These are phyloP conservation scores for Pseudocercospora eumusae DNA, from an alignment of 2,329 filamentous ascomycete species.

Conservation along the genomic window DNA sequence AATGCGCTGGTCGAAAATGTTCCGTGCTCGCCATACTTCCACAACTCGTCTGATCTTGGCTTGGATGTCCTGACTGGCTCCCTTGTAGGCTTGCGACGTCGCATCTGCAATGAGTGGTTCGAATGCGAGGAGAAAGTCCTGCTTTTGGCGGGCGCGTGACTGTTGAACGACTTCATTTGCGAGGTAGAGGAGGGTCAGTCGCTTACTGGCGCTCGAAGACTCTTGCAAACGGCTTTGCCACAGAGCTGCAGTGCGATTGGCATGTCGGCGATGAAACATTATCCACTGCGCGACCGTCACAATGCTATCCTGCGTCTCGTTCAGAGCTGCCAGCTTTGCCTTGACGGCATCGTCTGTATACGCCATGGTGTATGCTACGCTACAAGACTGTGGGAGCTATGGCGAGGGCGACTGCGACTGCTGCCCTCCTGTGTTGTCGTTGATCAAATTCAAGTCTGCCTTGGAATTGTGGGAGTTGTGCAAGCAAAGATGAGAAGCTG, in stretches of 20 bases:
- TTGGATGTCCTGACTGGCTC: constrained; percentile 81
- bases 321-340: constrained; percentile 90
- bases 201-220: constrained; percentile 73
- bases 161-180: constrained; percentile 98
- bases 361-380: constrained; percentile 63
- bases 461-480: background rate
- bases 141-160: constrained; percentile 86
- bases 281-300: constrained; percentile 98
- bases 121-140: constrained; percentile 90
- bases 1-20: constrained; percentile 79
- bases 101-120: constrained; percentile 90
- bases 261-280: constrained; percentile 96
- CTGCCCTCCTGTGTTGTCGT: constrained; percentile 3
- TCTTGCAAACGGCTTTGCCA: constrained; percentile 92
- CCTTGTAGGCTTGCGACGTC: constrained; percentile 86
- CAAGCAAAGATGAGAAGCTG: background rate
- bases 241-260: constrained; percentile 84
- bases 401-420: background rate
- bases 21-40: constrained; percentile 87
- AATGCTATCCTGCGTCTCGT: constrained; percentile 97
- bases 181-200: constrained; percentile 88
- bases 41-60: constrained; percentile 83
- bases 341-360: constrained; percentile 95
- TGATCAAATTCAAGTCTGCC: background rate
- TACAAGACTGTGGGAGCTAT: background rate